Base-by-base conservation (phyloP, 495 filamentous ascomycete species). In the Sphaerosporella brunnea region DNA sequence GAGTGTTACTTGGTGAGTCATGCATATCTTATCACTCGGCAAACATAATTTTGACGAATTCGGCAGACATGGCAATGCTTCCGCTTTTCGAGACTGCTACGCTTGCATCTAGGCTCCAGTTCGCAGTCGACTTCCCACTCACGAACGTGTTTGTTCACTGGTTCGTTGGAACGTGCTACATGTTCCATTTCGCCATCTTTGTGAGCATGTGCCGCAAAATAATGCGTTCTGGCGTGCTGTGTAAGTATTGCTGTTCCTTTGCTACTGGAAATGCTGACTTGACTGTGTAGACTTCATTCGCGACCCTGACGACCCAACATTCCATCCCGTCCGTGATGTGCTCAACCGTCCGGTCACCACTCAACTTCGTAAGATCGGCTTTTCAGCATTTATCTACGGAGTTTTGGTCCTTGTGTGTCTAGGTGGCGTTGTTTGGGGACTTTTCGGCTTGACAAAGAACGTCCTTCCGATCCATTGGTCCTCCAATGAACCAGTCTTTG, bases 181-280 rank as follows among this genome's bases (percentile, higher is more conserved):
- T 99, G 90, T 99, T 99, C 63, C 90, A 99, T 61, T 99, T 99
- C 61, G 90, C 90, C 18, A 70, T 96, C 11, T 99, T 99, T 61
- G 90, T 99, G 36, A 86, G 87, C 35, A 96, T 99, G 90, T 99
- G 90, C 64, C 78, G 90, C 41, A 95, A 94, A 67, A 93, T 96
- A 44, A 79, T 99, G 79, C 75, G 90, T 50, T 79, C 69, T 41
- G 90, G 90, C 34, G 90, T 96, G 37, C 71, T 99, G 45, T 95
- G 80, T 83, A 68, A 72, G 80, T 69, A 47, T 15, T 28, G 20
- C 20, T 7, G 16, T 40, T 35, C 2, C 23, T n/a, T 16, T 8
- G 23, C 8, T 23, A 42, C 65, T 69, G 53, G 68, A n/a, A n/a
- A n/a, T n/a, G n/a, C n/a, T n/a, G n/a, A n/a, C n/a, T n/a, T 51